Percentiles rank a stretch among this genome's conserved stretches.
Conservation (phyloP, 176 grass and related monocot species). For the Carex pumila region DNA sequence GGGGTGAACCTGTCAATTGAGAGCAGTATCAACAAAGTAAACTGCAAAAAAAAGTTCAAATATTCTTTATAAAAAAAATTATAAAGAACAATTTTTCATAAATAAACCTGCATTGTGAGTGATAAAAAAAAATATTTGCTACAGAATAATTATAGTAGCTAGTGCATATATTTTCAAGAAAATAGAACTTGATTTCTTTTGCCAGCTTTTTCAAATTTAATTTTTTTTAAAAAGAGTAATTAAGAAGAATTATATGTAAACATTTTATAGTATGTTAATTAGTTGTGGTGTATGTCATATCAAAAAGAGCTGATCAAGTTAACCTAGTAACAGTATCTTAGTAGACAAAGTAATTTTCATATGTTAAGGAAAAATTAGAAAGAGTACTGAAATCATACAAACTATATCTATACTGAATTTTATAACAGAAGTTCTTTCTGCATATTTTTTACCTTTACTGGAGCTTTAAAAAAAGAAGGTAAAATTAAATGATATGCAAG, state of each 20-base stretch:
- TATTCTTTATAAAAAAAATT: not conserved
- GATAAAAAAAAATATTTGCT: not conserved
- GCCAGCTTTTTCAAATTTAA: not conserved
- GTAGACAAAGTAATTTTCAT: not conserved
- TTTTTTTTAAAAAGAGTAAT: not conserved
- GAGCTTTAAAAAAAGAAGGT: not conserved
- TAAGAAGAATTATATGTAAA: not conserved
- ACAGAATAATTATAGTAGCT: not conserved
- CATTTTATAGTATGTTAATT: not conserved
- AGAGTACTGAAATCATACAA: not conserved
- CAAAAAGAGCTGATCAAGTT: not conserved
- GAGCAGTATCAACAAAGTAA: not conserved
- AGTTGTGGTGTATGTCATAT: not conserved
- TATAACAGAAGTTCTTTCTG: not conserved
- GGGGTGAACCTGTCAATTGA: conserved; percentile 25
- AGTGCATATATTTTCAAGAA: not conserved
- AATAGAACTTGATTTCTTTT: not conserved
- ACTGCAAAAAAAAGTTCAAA: not conserved
- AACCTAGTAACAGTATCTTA: not conserved
- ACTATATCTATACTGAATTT: not conserved
- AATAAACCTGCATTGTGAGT: not conserved
- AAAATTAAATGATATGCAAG: not conserved
- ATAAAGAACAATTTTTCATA: not conserved
- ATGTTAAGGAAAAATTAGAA: not conserved
- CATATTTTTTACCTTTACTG: not conserved